Conservation (phyloP, 495 filamentous ascomycete genomes). For the Talaromyces adpressus region DNA sequence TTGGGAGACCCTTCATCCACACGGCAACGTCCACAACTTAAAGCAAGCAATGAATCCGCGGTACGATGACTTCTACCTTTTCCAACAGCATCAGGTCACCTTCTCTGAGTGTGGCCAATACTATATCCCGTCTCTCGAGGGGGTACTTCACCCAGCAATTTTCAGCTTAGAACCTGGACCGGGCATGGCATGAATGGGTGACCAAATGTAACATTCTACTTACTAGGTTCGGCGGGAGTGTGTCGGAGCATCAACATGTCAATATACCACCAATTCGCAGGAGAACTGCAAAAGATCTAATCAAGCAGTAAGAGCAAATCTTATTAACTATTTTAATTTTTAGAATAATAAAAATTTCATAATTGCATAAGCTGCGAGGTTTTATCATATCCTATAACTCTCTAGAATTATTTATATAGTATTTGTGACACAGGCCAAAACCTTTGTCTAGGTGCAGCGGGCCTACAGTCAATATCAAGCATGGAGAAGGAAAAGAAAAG, state of each 20-base stretch:
- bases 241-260: neutral
- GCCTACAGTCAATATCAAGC: neutral
- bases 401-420: neutral
- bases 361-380: neutral
- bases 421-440: neutral
- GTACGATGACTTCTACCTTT: slow-evolving; percentile 45
- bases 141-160: neutral
- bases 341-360: neutral
- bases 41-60: slow-evolving; percentile 24
- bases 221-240: neutral
- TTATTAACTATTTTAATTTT: neutral
- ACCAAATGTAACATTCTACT: neutral
- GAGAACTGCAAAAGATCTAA: neutral
- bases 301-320: neutral
- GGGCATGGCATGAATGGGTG: neutral
- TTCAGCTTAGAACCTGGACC: neutral
- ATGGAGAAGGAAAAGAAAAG: neutral
- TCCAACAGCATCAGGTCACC: neutral
- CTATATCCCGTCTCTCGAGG: neutral
- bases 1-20: slow-evolving; percentile 41
- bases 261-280: neutral
- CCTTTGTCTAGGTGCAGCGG: neutral
- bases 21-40: slow-evolving; percentile 21
- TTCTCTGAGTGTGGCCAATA: neutral
- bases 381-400: neutral